Conservation (phyloP, 1,139 yeast species). For the Saccharomycopsis phalli region DNA sequence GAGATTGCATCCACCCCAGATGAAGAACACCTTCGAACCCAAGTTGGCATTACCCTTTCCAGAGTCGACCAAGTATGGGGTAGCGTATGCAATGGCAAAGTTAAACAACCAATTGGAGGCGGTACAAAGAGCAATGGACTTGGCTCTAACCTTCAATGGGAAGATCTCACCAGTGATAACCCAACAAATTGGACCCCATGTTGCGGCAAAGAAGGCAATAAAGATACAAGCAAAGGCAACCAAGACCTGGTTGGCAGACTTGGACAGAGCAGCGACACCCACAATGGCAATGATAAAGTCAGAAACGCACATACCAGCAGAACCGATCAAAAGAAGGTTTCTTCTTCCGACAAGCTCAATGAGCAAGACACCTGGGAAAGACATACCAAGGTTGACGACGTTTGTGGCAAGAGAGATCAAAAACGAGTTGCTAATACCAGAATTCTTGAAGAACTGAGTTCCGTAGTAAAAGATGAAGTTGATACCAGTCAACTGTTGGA, state of each 20-base stretch:
- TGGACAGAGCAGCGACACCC: conserved; percentile 35
- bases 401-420: conserved; percentile 48
- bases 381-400: conserved; percentile 54
- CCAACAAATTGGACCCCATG: conserved; percentile 82
- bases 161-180: conserved; percentile 67
- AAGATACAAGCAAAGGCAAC: conserved; percentile 63
- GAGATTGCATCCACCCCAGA: conserved; percentile 51
- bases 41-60: conserved; percentile 53
- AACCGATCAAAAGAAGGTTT: conserved; percentile 41
- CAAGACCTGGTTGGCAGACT: conserved; percentile 47
- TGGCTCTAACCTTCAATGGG: conserved; percentile 65
- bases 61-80: conserved; percentile 62
- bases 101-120: conserved; percentile 79
- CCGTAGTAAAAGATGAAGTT: conserved; percentile 66
- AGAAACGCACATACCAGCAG: conserved; percentile 50
- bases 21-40: conserved; percentile 62
- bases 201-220: conserved; percentile 64
- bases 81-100: conserved; percentile 62
- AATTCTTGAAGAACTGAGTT: conserved; percentile 49
- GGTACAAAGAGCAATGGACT: conserved; percentile 63
- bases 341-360: conserved; percentile 50
- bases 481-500: conserved; percentile 69
- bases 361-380: conserved; percentile 53
- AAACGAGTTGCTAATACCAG: conserved; percentile 40
- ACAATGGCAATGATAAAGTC: conserved; percentile 53